Percentiles rank a stretch among this genome's conserved stretches.
Conservation (phyloP, 352 stramenopile genomes). For the Phytophthora agathidicida region DNA sequence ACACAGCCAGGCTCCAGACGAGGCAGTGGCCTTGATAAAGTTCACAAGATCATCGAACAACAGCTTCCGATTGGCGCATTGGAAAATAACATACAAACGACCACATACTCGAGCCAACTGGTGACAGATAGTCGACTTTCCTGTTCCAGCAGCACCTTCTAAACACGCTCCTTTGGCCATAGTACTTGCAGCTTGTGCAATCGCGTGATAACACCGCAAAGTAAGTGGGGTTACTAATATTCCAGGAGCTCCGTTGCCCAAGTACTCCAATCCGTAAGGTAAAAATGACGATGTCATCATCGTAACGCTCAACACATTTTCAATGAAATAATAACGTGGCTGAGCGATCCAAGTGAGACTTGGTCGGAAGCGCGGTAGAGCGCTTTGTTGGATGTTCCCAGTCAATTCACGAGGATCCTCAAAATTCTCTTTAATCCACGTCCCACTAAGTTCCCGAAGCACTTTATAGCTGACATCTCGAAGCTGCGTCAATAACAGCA, state of each 20-base stretch:
- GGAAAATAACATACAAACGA: conserved; percentile 48
- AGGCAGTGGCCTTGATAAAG: conserved; percentile 59
- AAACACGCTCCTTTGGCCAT: conserved; percentile 51
- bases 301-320: conserved; percentile 53
- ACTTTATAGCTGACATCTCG: conserved; percentile 53
- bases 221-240: conserved; percentile 65
- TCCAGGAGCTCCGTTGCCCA: conserved; percentile 47
- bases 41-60: conserved; percentile 39
- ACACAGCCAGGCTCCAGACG: conserved; percentile 64
- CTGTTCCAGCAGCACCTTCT: conserved; percentile 35
- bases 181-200: conserved; percentile 45
- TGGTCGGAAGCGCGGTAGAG: conserved; percentile 13
- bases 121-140: conserved; percentile 53
- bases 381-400: conserved; percentile 2
- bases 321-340: conserved; percentile 72
- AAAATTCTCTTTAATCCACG: conserved; percentile 11
- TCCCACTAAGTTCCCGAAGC: conserved; percentile 29
- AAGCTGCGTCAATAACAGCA: conserved; percentile 57
- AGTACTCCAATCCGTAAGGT: conserved; percentile 76
- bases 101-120: conserved; percentile 56
- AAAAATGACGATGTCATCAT: conserved; percentile 55
- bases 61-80: conserved; percentile 33
- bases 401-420: neutral
- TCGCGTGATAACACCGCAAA: conserved; percentile 62
- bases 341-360: conserved; percentile 61